Evolutionary conservation across 2,329 filamentous ascomycete species (phyloP).

Genomic region (Aspergillus brasiliensis): DNA sequence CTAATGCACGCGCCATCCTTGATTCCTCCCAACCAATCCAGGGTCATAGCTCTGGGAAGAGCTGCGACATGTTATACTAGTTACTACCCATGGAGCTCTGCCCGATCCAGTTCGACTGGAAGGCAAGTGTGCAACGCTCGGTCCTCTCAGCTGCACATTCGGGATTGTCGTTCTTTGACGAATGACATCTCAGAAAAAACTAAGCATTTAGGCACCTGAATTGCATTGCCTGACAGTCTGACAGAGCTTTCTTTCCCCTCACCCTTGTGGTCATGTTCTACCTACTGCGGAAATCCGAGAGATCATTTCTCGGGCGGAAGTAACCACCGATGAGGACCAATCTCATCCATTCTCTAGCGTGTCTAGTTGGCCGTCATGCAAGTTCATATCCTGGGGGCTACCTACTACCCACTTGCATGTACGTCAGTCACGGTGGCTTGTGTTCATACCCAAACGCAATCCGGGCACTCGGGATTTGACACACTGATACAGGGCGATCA

Average conservation of each 20-base stretch:
- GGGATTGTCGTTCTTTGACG: not conserved
- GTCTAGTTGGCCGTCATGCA: not conserved
- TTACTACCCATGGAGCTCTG: not conserved
- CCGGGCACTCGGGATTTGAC: not conserved
- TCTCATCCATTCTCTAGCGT: not conserved
- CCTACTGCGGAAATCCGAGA: not conserved
- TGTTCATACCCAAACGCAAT: not conserved
- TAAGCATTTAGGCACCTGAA: not conserved
- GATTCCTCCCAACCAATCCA: not conserved
- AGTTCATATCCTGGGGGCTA: not conserved
- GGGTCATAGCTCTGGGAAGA: not conserved
- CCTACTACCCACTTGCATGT: not conserved
- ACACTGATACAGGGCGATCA: not conserved
- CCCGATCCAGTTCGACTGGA: not conserved
- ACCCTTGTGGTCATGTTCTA: not conserved
- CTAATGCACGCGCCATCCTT: conserved; percentile 5
- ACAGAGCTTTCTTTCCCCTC: not conserved
- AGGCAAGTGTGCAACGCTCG: not conserved
- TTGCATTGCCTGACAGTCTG: not conserved
- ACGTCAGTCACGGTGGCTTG: not conserved
- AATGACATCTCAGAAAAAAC: not conserved
- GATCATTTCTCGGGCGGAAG: not conserved
- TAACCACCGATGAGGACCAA: not conserved
- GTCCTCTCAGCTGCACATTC: not conserved
- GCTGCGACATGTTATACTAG: not conserved